Conservation (phyloP, 257 asterid species). For the Przewalskia tangutica region DNA sequence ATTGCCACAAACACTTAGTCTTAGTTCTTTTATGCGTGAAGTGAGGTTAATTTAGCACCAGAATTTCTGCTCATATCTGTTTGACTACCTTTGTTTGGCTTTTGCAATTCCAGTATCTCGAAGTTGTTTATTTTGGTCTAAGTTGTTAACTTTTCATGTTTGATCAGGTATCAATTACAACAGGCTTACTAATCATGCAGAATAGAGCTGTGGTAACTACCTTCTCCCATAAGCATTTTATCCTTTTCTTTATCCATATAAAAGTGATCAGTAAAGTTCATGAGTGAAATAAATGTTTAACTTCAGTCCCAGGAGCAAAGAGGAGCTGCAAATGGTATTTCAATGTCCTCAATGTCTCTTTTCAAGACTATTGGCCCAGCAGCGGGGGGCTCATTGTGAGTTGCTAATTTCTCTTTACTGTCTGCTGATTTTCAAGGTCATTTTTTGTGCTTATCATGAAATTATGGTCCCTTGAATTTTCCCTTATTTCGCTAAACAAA, state of each 20-base stretch:
- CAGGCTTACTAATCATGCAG: constrained; percentile 70
- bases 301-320: constrained; percentile 67
- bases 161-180: constrained; percentile 56
- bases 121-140: neutral
- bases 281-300: neutral
- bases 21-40: neutral
- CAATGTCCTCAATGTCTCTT: constrained; percentile 67
- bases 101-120: neutral
- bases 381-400: constrained; percentile 69
- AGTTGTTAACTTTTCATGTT: neutral
- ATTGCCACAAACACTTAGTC: neutral
- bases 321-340: constrained; percentile 84
- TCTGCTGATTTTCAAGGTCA: neutral
- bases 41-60: neutral
- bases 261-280: neutral
- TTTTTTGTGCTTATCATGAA: neutral
- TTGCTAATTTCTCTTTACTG: neutral
- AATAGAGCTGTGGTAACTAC: constrained; percentile 71
- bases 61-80: neutral
- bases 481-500: neutral
- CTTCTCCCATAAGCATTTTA: neutral
- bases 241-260: neutral
- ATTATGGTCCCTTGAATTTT: neutral
- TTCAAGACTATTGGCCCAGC: constrained; percentile 75
- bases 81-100: neutral